phyloP scores from a whole-genome alignment of 225 moss, liverwort and hornwort species.

The Ulota crispa region DNA sequence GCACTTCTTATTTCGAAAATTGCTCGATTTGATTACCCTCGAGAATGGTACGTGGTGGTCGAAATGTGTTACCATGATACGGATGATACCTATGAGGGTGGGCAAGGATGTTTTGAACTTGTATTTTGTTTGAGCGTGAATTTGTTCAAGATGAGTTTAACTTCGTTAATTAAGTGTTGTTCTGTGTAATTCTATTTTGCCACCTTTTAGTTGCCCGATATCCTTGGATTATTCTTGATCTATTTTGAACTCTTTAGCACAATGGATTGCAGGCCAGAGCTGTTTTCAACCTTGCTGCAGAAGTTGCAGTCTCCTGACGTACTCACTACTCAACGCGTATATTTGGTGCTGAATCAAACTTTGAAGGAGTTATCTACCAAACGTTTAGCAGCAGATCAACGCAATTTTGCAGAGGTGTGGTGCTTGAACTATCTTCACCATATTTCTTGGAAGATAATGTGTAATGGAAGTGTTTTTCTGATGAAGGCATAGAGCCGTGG shows the following conservation, averaged over 20 bases:
- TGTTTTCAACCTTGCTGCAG: conserved; percentile 92
- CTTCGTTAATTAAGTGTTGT: background rate
- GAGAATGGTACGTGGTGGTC: conserved; percentile 76
- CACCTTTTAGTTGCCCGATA: background rate
- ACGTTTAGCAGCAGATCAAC: conserved; percentile 91
- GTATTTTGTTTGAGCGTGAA: background rate
- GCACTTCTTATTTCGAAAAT: conserved; percentile 94
- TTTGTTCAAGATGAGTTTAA: conserved; percentile 8
- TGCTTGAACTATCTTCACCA: background rate
- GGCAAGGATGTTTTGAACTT: background rate
- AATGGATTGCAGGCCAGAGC: conserved; percentile 79
- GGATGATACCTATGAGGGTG: conserved; percentile 1
- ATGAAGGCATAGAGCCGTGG: conserved; percentile 4
- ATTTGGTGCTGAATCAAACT: conserved; percentile 95
- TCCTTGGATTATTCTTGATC: background rate
- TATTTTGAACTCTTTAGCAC: conserved; percentile 17
- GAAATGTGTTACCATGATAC: background rate
- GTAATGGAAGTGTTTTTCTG: background rate
- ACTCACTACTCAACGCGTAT: conserved; percentile 93
- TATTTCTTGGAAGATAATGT: background rate
- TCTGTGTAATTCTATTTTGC: background rate
- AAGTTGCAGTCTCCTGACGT: conserved; percentile 98
- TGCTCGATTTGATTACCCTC: conserved; percentile 97
- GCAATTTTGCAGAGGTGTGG: conserved; percentile 88
- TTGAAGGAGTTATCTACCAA: conserved; percentile 97